phyloP scores from a whole-genome alignment of 1,139 yeast species.

The Petasospora rhodanensis region DNA sequence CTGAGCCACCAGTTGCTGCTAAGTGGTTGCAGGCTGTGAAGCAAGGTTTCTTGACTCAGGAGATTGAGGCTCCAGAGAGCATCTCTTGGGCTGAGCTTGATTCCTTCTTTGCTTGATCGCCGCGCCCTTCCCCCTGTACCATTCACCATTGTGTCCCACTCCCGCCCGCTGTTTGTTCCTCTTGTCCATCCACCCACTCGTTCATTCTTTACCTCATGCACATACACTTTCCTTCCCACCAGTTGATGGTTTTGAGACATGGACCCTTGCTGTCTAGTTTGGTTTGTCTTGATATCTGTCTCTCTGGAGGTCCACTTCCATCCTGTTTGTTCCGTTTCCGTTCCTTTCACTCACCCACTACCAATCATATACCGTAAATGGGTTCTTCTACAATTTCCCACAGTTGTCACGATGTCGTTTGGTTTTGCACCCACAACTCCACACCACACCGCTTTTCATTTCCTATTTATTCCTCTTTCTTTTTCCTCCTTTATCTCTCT shows the following conservation, averaged over 20 bases:
- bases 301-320: conserved; percentile 1
- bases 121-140: not conserved
- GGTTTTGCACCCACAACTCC: no score
- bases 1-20: conserved; percentile 36
- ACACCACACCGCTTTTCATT: no score
- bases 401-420: no score
- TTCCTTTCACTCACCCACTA: not conserved
- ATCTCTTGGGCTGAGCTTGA: conserved; percentile 70
- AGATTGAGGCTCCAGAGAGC: conserved; percentile 74
- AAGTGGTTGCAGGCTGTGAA: conserved; percentile 70
- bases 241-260: no score
- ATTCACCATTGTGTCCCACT: no score
- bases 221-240: no score
- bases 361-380: not conserved
- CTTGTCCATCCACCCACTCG: no score
- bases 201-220: no score
- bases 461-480: not conserved
- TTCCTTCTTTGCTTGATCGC: conserved; percentile 46
- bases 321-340: not conserved
- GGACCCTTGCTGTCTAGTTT: no score
- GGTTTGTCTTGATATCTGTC: no score
- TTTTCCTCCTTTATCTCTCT: not conserved
- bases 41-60: conserved; percentile 70
- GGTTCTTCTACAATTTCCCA: not conserved
- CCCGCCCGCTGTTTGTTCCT: no score